Evolutionary conservation across 108 stramenopile genomes (phyloP), one percentile per base, ranked within the genome.

Genomic region (Epithemia pelagica): DNA sequence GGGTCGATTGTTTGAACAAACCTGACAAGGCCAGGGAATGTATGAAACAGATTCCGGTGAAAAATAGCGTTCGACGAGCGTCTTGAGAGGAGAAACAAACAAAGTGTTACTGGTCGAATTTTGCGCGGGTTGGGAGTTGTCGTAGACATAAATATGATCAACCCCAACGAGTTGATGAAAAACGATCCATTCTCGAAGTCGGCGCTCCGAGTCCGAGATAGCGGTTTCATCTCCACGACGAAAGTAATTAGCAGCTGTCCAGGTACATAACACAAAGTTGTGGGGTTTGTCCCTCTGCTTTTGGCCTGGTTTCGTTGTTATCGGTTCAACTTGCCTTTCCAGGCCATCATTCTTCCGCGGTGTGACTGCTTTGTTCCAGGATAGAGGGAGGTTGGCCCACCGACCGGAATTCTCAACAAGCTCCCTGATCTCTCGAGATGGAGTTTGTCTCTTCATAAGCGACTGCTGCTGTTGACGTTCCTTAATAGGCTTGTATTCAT

Each of bases 121-220:
- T 25, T 32, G 15, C 57, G 70, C 51, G 22, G 73, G 63, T 31
- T 74, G 71, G 10, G 87, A 75, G 58, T 93, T 93, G 71, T 93
- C 92, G 65, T 88, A 93, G 10, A 93, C 72, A 67, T 79, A 78
- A n/a, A 93, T 74, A 60, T 90, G 92, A 80, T 93, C 92, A 56
- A 88, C 83, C 1, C 81, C 81, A 19, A 79, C 87, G 56, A 85
- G n/a, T n/a, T 58, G 30, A 52, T 88, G 80, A 59, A 79, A 88
- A 0, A 69, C 62, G 2, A 88, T 69, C 71, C 84, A 88, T 70
- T 88, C 87, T n/a, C 67, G 62, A 0, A 88, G 64, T 26, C 87
- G 72, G 20, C n/a, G 2, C 18, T 61, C 60, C 21, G 63, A 61
- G 54, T 76, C 78, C 32, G 75, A 65, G 52, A 72, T 55, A 19